Evolutionary conservation across 331 rosid genomes (phyloP).

Genomic region (Malus hybrid): DNA sequence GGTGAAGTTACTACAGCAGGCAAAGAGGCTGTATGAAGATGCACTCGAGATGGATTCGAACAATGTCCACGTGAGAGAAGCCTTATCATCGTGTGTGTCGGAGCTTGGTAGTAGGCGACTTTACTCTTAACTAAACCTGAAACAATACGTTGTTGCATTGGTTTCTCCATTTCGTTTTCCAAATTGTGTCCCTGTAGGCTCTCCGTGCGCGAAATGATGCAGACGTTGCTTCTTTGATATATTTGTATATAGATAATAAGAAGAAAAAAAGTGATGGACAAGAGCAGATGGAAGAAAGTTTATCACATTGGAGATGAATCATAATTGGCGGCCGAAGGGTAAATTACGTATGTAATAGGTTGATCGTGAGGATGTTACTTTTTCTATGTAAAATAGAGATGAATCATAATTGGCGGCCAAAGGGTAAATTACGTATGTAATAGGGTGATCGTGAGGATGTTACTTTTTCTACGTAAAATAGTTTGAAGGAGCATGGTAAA

Average conservation of each 20-base stretch:
- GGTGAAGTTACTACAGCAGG: constrained; percentile 70
- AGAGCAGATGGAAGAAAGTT: not conserved
- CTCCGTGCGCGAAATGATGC: no score
- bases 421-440: no score
- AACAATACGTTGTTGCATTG: not conserved
- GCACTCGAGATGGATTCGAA: constrained; percentile 63
- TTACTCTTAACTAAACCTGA: constrained; percentile 18
- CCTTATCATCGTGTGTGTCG: constrained; percentile 57
- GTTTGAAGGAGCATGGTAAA: not conserved
- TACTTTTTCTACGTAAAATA: no score
- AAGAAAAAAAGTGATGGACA: not conserved
- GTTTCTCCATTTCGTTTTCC: not conserved
- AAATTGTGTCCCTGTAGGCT: constrained; percentile 4
- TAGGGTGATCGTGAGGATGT: not conserved
- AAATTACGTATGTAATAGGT: not conserved
- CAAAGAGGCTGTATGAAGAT: constrained; percentile 81
- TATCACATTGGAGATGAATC: not conserved
- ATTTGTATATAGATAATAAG: not conserved
- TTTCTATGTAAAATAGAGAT: no score
- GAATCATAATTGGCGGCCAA: no score
- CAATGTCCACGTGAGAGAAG: constrained; percentile 65
- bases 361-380: no score
- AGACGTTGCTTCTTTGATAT: not conserved
- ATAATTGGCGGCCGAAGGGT: no score
- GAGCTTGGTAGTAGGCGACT: constrained; percentile 52